Evolutionary conservation across 108 stramenopile species (phyloP), one percentile per base, ranked within the genome.

Genomic region (Fragilariopsis cylindrus): DNA sequence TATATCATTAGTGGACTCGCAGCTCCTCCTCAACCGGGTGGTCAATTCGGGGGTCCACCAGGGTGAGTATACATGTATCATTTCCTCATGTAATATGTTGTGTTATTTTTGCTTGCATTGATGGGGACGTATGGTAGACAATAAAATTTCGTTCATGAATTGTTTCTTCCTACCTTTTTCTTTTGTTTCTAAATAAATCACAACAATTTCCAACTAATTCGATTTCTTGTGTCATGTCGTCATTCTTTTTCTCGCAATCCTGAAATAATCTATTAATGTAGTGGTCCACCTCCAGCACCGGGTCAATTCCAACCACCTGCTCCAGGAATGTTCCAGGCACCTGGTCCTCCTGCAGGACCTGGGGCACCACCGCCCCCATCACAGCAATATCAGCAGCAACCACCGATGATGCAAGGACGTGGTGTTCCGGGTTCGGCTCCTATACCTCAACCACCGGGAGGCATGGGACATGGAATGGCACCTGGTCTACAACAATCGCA

Each of bases 271-370:
- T 2, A 15, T 7, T n/a, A 0, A 7, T 49, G 64, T 41, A 52
- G 63, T 11, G 74, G 66, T 3, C 56, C 76, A 40, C 76, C 76
- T 12, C 50, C 55, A 39, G 47, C 58, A 44, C 58, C 73, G 9
- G 68, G 68, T 19, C 41, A 30, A 16, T 53, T 53, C 41, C 69
- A 70, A 52, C 79, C 79, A 45, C 66, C 67, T 8, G 30, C 82
- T 5, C 79, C 79, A 12, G 75, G 52, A n/a, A 41, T 19, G 8
- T 58, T 58, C 30, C 75, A 54, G 49, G 53, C 69, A 30, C 79
- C 80, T 2, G 66, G 65, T 50, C 44, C 66, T 52, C 75, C 81
- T 41, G 73, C 70, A 49, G 55, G 64, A 45, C 75, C 77, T 45
- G 43, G 52, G 19, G 43, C 46, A 5, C 62, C 65, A 57, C 58